Evolutionary conservation across 2,329 filamentous ascomycete species (phyloP).

Genomic region (Colletotrichum eremochloae): DNA sequence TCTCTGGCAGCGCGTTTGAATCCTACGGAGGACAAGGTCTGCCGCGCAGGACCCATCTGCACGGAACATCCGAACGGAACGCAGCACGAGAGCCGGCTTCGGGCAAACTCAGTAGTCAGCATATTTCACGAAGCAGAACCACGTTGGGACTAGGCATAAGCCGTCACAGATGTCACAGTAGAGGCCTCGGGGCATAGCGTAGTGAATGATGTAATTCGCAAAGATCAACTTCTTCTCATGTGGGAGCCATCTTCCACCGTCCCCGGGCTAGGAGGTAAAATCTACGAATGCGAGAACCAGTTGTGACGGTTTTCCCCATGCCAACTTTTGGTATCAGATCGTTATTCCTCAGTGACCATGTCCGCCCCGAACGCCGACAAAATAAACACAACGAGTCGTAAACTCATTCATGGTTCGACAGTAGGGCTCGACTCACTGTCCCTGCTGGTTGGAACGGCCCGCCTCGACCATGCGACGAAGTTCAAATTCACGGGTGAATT

Average conservation of each 20-base stretch:
- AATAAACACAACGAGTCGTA: constrained; percentile 22
- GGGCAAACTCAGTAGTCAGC: neutral
- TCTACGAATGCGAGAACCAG: constrained; percentile 24
- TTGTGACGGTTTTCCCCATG: constrained; percentile 15
- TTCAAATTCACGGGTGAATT: constrained; percentile 94
- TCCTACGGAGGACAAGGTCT: neutral
- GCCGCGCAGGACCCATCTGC: neutral
- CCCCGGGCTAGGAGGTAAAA: neutral
- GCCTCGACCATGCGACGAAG: constrained; percentile 85
- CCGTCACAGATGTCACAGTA: constrained; percentile 5
- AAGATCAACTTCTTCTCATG: constrained; percentile 29
- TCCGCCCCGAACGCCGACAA: constrained; percentile 46
- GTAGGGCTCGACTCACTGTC: constrained; percentile 6
- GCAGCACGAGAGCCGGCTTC: neutral
- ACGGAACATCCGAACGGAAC: neutral
- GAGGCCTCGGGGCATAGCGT: constrained; percentile 9
- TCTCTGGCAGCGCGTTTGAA: neutral
- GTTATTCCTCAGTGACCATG: constrained; percentile 33
- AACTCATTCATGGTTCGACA: neutral
- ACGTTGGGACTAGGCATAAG: neutral
- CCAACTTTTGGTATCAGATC: constrained; percentile 35
- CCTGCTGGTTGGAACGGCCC: constrained; percentile 63
- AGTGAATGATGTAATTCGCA: constrained; percentile 32
- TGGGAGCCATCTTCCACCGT: constrained; percentile 9
- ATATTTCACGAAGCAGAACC: neutral